Conservation (phyloP, 805 yeast genomes). For the Saccharomycopsis fodiens region DNA sequence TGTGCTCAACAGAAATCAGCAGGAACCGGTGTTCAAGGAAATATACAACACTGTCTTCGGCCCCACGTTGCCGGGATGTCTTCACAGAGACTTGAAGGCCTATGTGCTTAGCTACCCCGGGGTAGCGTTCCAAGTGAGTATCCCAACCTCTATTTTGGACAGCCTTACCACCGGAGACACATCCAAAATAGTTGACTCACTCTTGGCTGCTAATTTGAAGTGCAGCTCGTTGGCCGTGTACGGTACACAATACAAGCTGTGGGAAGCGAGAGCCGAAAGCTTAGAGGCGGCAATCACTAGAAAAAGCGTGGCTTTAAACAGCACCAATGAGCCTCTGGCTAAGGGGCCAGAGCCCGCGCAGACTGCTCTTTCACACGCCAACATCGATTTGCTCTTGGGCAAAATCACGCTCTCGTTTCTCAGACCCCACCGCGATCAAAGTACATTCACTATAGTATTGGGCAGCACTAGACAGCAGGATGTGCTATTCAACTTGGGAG, state of each 20-base stretch:
- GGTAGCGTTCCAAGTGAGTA: conserved; percentile 30
- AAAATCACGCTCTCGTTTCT: conserved; percentile 1
- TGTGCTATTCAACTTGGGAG: conserved; percentile 12
- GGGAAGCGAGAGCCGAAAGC: background rate
- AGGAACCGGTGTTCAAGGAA: conserved; percentile 27
- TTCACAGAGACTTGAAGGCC: conserved; percentile 20
- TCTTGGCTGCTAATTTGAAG: background rate
- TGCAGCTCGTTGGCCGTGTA: conserved; percentile 8
- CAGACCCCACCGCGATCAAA: background rate
- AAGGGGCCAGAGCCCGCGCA: background rate
- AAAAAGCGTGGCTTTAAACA: background rate
- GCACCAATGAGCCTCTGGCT: background rate
- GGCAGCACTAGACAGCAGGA: conserved; percentile 16
- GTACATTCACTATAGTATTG: conserved; percentile 3
- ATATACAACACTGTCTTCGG: conserved; percentile 50
- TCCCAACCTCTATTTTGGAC: background rate
- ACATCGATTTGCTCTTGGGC: conserved; percentile 7
- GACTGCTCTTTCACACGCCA: background rate
- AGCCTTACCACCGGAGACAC: background rate
- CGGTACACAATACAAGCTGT: background rate
- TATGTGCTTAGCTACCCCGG: conserved; percentile 48
- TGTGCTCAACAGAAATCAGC: conserved; percentile 8
- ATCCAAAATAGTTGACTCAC: background rate
- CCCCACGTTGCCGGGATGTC: conserved; percentile 49
- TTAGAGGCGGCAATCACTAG: background rate